A percentile compares a stretch with the other conserved stretches of the same genome.
Conservation (phyloP, 148 eudicot species). For the Talinum fruticosum region DNA sequence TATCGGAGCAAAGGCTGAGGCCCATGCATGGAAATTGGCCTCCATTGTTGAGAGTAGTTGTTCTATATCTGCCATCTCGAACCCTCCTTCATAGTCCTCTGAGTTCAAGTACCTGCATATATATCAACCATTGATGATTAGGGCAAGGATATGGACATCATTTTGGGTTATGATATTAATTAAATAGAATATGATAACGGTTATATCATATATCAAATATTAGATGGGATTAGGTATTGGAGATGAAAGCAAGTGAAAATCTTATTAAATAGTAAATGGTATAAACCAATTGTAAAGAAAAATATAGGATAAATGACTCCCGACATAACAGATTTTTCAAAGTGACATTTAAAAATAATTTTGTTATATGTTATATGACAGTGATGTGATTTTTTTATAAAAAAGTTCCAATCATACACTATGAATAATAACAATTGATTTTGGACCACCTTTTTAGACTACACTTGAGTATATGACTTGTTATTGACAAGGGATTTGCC, state of each 20-base stretch:
- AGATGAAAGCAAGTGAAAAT: no score
- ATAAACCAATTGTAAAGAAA: no score
- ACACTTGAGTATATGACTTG: not conserved
- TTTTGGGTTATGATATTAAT: not conserved
- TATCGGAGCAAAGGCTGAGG: conserved; percentile 49
- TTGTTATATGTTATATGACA: no score
- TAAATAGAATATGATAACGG: not conserved
- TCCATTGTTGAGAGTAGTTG: conserved; percentile 58
- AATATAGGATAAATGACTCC: no score
- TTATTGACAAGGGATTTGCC: not conserved
- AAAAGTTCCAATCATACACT: no score
- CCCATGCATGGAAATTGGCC: conserved; percentile 54
- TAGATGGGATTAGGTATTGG: no score
- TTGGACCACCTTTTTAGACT: no score
- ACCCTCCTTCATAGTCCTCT: conserved; percentile 89
- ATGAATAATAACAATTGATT: no score
- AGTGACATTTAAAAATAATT: no score
- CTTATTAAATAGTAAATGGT: no score
- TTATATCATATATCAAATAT: no score
- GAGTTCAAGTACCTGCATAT: conserved; percentile 53
- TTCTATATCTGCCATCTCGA: conserved; percentile 49
- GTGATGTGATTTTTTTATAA: no score
- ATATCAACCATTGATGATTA: not conserved
- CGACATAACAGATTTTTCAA: not conserved
- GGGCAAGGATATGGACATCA: not conserved